Conservation (phyloP, 2,329 filamentous ascomycete species). For the Fusarium succisae region DNA sequence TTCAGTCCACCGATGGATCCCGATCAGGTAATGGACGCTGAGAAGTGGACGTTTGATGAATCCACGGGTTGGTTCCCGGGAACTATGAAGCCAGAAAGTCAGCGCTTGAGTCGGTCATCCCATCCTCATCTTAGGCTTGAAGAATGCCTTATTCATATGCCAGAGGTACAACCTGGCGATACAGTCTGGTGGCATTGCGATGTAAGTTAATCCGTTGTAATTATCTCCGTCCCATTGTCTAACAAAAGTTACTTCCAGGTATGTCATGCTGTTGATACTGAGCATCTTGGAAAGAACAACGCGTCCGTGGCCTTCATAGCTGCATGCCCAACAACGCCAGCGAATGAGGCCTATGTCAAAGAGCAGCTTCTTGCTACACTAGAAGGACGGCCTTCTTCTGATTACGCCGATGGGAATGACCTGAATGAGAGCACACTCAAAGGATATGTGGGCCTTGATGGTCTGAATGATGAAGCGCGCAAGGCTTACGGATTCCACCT, state of each 20-base stretch:
- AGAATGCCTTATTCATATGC: constrained; percentile 9
- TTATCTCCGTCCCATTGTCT: not conserved
- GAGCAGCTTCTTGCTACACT: not conserved
- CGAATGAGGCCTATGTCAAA: not conserved
- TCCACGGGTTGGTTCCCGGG: not conserved
- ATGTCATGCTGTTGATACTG: not conserved
- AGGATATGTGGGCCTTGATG: not conserved
- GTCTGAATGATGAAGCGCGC: not conserved
- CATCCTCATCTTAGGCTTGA: constrained; percentile 7
- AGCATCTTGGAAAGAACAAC: not conserved
- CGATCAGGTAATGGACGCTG: not conserved
- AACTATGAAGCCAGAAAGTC: not conserved
- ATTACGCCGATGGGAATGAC: not conserved
- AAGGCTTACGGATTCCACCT: not conserved
- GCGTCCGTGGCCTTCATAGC: not conserved
- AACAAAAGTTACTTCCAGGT: not conserved
- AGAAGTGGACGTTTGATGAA: not conserved
- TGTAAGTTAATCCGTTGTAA: constrained; percentile 34
- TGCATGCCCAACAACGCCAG: not conserved
- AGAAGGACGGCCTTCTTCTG: not conserved
- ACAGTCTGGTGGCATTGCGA: constrained; percentile 55
- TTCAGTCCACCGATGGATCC: not conserved
- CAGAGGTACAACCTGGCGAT: constrained; percentile 49
- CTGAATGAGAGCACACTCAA: not conserved
- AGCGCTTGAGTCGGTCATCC: not conserved